A percentile compares a stretch with the other conserved stretches of the same genome.
phyloP scores from a whole-genome alignment of 2,329 filamentous ascomycete genomes.

The Thyridium curvatum region DNA sequence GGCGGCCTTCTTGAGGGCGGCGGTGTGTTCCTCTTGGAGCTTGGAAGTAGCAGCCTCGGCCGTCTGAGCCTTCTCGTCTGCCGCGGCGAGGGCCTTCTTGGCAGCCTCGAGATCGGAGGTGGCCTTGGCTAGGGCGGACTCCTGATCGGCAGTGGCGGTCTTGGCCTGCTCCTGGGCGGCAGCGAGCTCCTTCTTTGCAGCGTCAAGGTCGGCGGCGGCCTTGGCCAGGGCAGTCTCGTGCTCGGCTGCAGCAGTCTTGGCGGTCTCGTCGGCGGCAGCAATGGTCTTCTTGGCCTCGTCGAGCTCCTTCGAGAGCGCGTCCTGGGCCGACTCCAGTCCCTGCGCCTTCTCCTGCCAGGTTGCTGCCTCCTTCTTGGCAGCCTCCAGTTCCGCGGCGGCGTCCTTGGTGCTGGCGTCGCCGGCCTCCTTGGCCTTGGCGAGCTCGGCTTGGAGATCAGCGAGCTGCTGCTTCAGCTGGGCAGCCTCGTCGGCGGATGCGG shows the following conservation, averaged over 20 bases:
- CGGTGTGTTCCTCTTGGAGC: no score
- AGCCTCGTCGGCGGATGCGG: constrained; percentile 6
- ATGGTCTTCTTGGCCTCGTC: constrained; percentile 13
- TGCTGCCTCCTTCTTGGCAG: no score
- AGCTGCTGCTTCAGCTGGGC: constrained; percentile 9
- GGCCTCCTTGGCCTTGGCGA: constrained; percentile 19
- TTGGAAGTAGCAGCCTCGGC: no score
- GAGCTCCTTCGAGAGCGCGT: no score
- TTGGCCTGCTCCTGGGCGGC: constrained; percentile 11
- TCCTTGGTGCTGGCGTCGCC: constrained; percentile 9
- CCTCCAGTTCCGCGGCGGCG: no score
- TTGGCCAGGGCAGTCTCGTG: constrained; percentile 17
- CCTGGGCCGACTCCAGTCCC: no score
- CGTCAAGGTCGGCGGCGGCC: neutral
- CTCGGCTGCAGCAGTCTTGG: constrained; percentile 23
- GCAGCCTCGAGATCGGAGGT: neutral
- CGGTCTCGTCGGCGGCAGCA: constrained; percentile 18
- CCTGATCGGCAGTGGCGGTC: constrained; percentile 1
- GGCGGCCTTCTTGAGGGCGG: constrained; percentile 8
- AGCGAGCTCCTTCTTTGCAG: no score
- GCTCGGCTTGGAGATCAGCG: constrained; percentile 21
- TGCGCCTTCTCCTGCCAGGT: no score
- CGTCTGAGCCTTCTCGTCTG: constrained; percentile 12
- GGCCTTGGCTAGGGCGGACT: constrained; percentile 11
- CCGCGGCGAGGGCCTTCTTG: no score